A percentile compares a stretch with the other conserved stretches of the same genome.
Evolutionary conservation across 2,329 filamentous ascomycete genomes (phyloP).

Genomic region (Teratosphaeria destructans): DNA sequence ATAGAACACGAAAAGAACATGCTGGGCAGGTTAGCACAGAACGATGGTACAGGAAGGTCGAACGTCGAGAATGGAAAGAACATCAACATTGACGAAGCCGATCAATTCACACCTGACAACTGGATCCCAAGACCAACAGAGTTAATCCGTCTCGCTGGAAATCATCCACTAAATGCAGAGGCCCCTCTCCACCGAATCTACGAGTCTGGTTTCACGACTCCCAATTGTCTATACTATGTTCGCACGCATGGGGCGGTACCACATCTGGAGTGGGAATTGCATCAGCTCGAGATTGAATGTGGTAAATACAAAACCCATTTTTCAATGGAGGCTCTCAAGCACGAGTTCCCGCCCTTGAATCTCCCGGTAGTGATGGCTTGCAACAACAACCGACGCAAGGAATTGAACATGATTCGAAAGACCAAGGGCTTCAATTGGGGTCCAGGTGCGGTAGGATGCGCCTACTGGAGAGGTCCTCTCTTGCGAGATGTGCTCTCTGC

Average conservation of each 20-base stretch:
- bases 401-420: conserved; percentile 41
- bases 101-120: conserved; percentile 44
- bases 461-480: conserved; percentile 41
- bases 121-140: conserved; percentile 41
- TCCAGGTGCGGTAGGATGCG: conserved; percentile 36
- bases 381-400: conserved; percentile 42
- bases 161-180: conserved; percentile 45
- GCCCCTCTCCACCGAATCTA: conserved; percentile 33
- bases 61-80: conserved; percentile 21
- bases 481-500: conserved; percentile 36
- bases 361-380: conserved; percentile 41
- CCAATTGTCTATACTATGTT: conserved; percentile 43
- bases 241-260: conserved; percentile 46
- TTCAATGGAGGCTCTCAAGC: conserved; percentile 35
- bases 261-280: conserved; percentile 39
- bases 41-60: conserved; percentile 33
- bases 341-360: conserved; percentile 36
- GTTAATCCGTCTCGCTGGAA: conserved; percentile 42
- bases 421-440: conserved; percentile 42
- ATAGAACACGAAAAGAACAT: conserved; percentile 37
- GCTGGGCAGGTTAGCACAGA: conserved; percentile 30
- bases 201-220: conserved; percentile 41
- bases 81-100: conserved; percentile 37
- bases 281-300: conserved; percentile 40
- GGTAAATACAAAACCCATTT: conserved; percentile 28